These are phyloP conservation scores for Mrakia frigida DNA, from an alignment of 768 basidiomycete species.

Conservation along the genomic window DNA sequence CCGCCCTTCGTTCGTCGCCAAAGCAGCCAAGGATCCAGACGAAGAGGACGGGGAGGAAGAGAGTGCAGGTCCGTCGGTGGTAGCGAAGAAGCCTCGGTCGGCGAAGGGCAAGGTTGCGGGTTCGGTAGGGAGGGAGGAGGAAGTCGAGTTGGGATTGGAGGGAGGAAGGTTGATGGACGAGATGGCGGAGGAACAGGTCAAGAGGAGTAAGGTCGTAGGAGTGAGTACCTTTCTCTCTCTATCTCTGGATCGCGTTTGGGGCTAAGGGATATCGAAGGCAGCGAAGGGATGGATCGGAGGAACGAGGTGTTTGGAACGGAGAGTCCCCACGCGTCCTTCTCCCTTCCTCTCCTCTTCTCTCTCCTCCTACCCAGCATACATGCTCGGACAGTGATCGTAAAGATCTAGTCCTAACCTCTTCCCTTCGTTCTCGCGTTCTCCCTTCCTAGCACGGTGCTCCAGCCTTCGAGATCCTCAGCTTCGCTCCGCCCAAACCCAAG, in stretches of 20 bases:
- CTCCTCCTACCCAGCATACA: background rate
- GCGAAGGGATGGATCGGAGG: background rate
- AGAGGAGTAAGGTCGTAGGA: conserved; percentile 14
- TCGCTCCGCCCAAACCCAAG: conserved; percentile 8
- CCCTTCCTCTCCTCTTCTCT: too few species aligned
- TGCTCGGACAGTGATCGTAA: background rate
- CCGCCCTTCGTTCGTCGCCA: background rate
- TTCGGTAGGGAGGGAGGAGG: background rate
- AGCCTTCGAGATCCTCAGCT: conserved; percentile 12
- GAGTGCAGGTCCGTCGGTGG: background rate
- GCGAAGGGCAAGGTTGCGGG: background rate
- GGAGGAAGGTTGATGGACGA: conserved; percentile 12
- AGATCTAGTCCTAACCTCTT: background rate
- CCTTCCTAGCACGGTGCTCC: background rate
- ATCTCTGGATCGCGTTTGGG: background rate
- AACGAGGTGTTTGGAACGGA: background rate
- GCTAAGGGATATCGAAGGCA: background rate
- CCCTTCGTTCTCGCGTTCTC: background rate
- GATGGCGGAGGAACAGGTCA: conserved; percentile 12
- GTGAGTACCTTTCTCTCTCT: background rate
- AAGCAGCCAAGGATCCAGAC: background rate
- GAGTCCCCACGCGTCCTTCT: background rate
- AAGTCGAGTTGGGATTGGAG: background rate
- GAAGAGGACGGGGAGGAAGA: background rate
- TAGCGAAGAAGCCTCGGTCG: background rate